A percentile compares a stretch with the other conserved stretches of the same genome.
Conservation (phyloP, 805 yeast species). For the Starmerella scarabaei region DNA sequence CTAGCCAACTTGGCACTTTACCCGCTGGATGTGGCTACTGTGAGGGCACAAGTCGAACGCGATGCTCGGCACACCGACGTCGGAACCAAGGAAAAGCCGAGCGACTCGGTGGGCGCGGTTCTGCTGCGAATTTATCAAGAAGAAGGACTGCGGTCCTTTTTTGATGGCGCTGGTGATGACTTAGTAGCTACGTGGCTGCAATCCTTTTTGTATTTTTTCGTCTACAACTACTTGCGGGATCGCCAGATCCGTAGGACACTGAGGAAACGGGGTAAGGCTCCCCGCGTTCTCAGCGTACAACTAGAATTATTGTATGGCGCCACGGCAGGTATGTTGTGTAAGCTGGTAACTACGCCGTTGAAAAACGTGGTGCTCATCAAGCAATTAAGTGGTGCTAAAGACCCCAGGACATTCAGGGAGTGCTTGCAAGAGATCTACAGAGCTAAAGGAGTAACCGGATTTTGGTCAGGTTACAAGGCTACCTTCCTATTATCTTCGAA, state of each 20-base stretch:
- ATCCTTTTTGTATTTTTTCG: conserved; percentile 26
- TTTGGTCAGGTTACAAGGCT: conserved; percentile 27
- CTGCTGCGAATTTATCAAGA: conserved; percentile 51
- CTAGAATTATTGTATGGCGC: conserved; percentile 26
- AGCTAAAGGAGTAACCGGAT: conserved; percentile 25
- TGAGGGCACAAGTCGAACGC: conserved; percentile 26
- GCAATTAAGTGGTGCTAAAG: conserved; percentile 18
- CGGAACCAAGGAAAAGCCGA: background rate
- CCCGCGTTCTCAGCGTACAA: conserved; percentile 23
- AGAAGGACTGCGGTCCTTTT: conserved; percentile 64
- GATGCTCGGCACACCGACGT: conserved; percentile 4
- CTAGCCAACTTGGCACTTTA: conserved; percentile 23
- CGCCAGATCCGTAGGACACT: conserved; percentile 9
- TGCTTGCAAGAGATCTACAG: conserved; percentile 21
- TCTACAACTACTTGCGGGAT: conserved; percentile 24
- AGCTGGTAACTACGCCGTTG: conserved; percentile 25
- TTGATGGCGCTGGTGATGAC: conserved; percentile 57
- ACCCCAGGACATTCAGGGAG: conserved; percentile 1
- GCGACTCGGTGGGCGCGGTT: conserved; percentile 54
- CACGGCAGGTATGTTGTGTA: conserved; percentile 26
- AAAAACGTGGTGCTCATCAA: conserved; percentile 25
- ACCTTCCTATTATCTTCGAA: conserved; percentile 24
- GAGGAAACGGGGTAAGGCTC: conserved; percentile 8
- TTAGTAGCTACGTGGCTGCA: conserved; percentile 24
- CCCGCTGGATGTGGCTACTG: conserved; percentile 26